Percentiles rank a stretch among this genome's conserved stretches.
Conservation (phyloP, 768 basidiomycete species). For the Coprinellus micaceus region DNA sequence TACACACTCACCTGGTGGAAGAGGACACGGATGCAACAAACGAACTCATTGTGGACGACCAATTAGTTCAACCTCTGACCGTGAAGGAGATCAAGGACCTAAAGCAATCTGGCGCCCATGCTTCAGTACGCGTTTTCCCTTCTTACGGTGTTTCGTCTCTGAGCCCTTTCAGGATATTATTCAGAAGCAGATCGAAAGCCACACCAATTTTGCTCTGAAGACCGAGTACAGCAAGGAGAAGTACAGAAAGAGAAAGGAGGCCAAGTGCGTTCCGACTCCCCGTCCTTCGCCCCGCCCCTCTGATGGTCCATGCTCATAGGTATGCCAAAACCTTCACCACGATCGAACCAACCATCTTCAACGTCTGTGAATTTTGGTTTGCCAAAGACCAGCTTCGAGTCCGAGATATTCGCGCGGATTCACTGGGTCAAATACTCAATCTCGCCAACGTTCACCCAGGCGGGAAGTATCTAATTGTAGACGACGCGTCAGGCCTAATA, state of each 20-base stretch:
- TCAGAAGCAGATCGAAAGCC: constrained; percentile 87
- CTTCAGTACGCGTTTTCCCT: constrained; percentile 47
- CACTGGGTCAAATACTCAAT: constrained; percentile 84
- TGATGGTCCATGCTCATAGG: constrained; percentile 35
- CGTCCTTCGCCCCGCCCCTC: constrained; percentile 1
- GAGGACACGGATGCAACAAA: constrained; percentile 98
- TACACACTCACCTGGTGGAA: constrained; percentile 27
- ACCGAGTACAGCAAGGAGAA: constrained; percentile 99
- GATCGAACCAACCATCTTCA: constrained; percentile 82
- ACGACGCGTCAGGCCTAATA: constrained; percentile 87
- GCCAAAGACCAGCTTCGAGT: constrained; percentile 77
- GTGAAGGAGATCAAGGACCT: constrained; percentile 79
- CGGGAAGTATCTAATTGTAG: constrained; percentile 84
- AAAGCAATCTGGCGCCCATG: constrained; percentile 78
- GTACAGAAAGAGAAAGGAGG: constrained; percentile 94
- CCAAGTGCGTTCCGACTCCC: constrained; percentile 60
- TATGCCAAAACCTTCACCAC: constrained; percentile 86
- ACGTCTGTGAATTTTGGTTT: constrained; percentile 89
- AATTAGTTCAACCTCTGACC: constrained; percentile 80
- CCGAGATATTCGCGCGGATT: constrained; percentile 81
- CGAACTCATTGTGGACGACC: constrained; percentile 87
- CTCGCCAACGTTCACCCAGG: constrained; percentile 82
- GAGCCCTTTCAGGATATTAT: constrained; percentile 77
- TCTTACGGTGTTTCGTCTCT: constrained; percentile 11
- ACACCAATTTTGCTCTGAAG: constrained; percentile 88